phyloP scores from a whole-genome alignment of 106 monocot genomes.

The Phalaenopsis equestris region DNA sequence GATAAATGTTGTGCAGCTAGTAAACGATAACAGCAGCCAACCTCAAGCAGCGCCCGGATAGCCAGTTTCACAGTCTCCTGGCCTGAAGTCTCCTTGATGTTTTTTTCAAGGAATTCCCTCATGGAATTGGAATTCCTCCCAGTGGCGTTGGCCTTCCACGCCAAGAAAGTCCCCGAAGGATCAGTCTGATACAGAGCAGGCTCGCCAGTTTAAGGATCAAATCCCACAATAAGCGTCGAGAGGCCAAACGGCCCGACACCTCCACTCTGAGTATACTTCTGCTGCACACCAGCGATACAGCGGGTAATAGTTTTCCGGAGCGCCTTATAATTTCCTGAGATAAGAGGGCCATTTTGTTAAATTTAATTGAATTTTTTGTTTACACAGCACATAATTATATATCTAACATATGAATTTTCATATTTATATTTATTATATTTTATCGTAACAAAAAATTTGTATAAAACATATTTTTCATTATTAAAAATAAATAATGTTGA shows the following conservation, averaged over 20 bases:
- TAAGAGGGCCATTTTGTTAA: no score
- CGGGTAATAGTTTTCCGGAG: slow-evolving; percentile 36
- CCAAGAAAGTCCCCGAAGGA: slow-evolving; percentile 85
- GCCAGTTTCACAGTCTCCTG: slow-evolving; percentile 84
- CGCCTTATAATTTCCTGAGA: no score
- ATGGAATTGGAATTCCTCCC: slow-evolving; percentile 92
- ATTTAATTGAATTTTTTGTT: no score
- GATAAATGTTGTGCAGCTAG: neutral
- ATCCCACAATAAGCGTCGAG: slow-evolving; percentile 83
- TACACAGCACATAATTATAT: no score
- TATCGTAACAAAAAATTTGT: no score
- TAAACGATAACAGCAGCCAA: slow-evolving; percentile 19
- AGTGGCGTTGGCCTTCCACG: slow-evolving; percentile 98
- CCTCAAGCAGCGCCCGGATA: slow-evolving; percentile 74
- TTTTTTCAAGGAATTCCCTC: slow-evolving; percentile 92
- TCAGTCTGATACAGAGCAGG: slow-evolving; percentile 93
- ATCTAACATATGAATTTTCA: no score
- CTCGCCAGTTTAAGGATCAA: slow-evolving; percentile 62
- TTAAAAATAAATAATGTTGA: no score
- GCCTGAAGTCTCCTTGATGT: slow-evolving; percentile 86
- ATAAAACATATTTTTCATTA: no score
- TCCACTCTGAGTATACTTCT: slow-evolving; percentile 96
- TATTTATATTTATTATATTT: no score
- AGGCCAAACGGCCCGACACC: slow-evolving; percentile 93
- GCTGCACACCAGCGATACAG: slow-evolving; percentile 90